Base-by-base conservation (phyloP, 345 rosid genomes). In the Populus deltoides region DNA sequence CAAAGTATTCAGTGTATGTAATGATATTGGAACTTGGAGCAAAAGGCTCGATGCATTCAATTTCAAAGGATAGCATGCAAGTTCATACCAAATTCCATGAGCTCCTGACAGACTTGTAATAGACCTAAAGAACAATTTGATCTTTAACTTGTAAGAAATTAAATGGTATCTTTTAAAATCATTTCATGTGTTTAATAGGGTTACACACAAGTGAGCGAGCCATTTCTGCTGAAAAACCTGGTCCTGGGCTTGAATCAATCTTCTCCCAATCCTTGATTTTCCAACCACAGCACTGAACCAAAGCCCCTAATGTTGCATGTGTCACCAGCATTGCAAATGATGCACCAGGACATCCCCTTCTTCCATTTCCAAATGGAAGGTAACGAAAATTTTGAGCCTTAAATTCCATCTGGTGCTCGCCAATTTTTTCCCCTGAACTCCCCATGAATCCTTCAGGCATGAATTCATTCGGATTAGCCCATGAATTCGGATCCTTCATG, bases 331-430 rank as follows among this genome's bases (percentile, higher is more conserved):
- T 88, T 13, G 93, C 93, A 1, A 88, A 86, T 11, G 89, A 81
- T 12, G 90, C 90, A 51, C 90, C 90, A 1, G 88, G 81, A 39
- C 92, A 91, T 7, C 90, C 91, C 79, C 90, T 74, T 35, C 90
- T 81, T 7, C 92, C 90, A 33, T 91, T 89, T 6, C 92, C 94
- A 6, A 87, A 89, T 3, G 90, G 89, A 43, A 91, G 86, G 70
- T 78, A 91, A 9, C 90, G 74, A 71, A 88, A 90, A 79, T 88
- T 87, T 25, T 88, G 91, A 25, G 90, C 92, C 73, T 89, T 88
- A 38, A 72, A 78, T 69, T 89, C 94, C 87, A 89, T 84, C 73
- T 86, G 87, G 70, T 89, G 89, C 77, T 87, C 88, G 6, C 84
- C 86, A 11, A 85, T 83, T 69, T 62, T 81, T 83, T 85, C 81